phyloP scores from a whole-genome alignment of 768 basidiomycete genomes.

The Hortiboletus campestris region DNA sequence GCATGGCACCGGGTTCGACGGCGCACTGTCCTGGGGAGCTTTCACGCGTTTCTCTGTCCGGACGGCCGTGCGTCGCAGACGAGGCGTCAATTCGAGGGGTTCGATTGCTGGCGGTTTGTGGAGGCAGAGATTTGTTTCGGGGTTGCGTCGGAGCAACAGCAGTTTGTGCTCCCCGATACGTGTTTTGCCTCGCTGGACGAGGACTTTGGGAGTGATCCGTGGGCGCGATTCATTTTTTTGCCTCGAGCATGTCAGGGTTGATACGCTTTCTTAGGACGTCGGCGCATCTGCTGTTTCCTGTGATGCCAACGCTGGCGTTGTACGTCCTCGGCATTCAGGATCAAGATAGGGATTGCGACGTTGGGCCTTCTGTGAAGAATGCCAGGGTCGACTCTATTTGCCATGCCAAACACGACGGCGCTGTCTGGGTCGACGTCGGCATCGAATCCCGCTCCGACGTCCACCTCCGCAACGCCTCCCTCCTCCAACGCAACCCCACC shows the following conservation, averaged over 20 bases:
- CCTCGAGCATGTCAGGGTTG: neutral
- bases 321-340: conserved; percentile 46
- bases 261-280: conserved; percentile 36
- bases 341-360: conserved; percentile 2
- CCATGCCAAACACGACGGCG: conserved; percentile 7
- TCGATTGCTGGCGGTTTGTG: conserved; percentile 48
- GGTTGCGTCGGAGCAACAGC: conserved; percentile 51
- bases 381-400: neutral
- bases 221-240: conserved; percentile 5
- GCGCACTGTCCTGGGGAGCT: conserved; percentile 25
- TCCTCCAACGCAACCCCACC: conserved; percentile 52
- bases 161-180: conserved; percentile 53
- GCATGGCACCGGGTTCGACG: conserved; percentile 31
- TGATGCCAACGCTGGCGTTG: conserved; percentile 51
- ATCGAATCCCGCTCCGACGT: conserved; percentile 53
- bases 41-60: conserved; percentile 29
- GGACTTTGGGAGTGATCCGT: conserved; percentile 36
- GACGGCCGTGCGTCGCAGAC: conserved; percentile 3
- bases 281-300: conserved; percentile 53
- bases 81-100: conserved; percentile 14
- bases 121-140: conserved; percentile 55
- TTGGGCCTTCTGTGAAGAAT: conserved; percentile 11
- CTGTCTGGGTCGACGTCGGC: conserved; percentile 46
- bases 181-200: conserved; percentile 56
- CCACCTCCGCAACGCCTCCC: conserved; percentile 58